These are phyloP conservation scores for Aspergillus homomorphus DNA, from an alignment of 495 filamentous ascomycete species.

Conservation along the genomic window DNA sequence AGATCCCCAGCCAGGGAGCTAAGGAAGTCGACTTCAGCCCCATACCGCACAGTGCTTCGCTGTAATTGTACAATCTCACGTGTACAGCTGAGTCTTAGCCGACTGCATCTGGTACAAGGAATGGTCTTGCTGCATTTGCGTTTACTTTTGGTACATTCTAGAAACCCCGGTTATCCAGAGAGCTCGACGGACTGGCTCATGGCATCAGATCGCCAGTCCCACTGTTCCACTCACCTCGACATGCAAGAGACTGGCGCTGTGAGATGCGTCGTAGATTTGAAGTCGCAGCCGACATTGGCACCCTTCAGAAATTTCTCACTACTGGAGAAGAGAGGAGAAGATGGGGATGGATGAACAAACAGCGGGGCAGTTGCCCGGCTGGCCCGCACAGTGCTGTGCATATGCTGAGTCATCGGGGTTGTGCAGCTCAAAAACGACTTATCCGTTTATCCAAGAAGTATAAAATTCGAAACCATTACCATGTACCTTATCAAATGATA, in stretches of 20 bases:
- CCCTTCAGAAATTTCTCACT: too few relatives aligned
- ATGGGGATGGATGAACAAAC: too few relatives aligned
- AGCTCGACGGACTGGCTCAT: not conserved
- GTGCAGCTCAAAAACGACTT: too few relatives aligned
- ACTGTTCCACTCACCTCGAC: conserved; percentile 25
- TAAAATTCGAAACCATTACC: too few relatives aligned
- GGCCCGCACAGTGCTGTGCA: too few relatives aligned
- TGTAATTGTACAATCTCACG: conserved; percentile 30
- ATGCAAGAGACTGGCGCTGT: conserved; percentile 33
- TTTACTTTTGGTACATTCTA: conserved; percentile 34
- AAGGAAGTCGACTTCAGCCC: conserved; percentile 31
- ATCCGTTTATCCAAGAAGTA: too few relatives aligned
- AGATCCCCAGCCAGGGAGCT: conserved; percentile 23
- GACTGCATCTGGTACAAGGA: conserved; percentile 30
- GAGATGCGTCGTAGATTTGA: not conserved
- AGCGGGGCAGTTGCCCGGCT: too few relatives aligned
- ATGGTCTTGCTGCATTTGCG: conserved; percentile 33
- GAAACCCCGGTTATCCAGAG: conserved; percentile 1
- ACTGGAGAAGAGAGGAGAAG: too few relatives aligned
- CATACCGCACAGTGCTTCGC: conserved; percentile 27
- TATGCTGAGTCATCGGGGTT: too few relatives aligned
- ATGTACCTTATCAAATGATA: too few relatives aligned
- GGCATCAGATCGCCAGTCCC: not conserved
- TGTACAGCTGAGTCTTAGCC: conserved; percentile 29
- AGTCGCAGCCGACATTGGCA: not conserved